Evolutionary conservation across 2,329 filamentous ascomycete genomes (phyloP), one percentile per base, ranked within the genome.

Genomic region (Diplodia scrobiculata): DNA sequence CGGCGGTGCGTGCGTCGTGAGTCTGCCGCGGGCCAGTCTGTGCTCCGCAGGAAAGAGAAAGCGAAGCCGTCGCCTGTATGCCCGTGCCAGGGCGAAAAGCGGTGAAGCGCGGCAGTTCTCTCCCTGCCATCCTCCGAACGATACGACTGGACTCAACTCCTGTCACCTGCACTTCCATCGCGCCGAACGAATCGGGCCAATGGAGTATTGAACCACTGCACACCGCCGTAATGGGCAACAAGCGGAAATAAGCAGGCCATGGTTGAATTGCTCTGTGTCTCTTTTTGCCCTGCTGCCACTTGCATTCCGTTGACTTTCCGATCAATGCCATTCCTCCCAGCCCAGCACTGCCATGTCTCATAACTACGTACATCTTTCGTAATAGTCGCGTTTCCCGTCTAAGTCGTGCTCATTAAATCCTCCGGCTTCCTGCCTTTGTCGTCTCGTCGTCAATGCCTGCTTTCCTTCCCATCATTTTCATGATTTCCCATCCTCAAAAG

Each of bases 71-170:
- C 5, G 5, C 29, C 29, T 14, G 17, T 19, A 29, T 19, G 52
- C n/a, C 32, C 10, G 51, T 19, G 52, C n/a, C 32, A 36, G 9
- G 27, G 48, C 14, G 21, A 19, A 48, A 52, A 34, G 60, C 60
- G 60, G 60, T 63, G 60, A 41, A 7, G 19, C 13, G 13, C 36
- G 60, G 60, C 60, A 54, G 60, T 64, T 64, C 21, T n/a, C 25
- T 32, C 14, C 27, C 25, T 25, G 11, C 13, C 4, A 32, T 45
- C 54, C 32, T 36, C 38, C 38, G 38, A 45, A 17, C 38, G 17
- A 19, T n/a, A 45, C 38, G 38, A 45, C 38, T n/a, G 25, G 38
- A n/a, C 38, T 51, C 48, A 51, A 34, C 32, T 21, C 29, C 13
- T 14, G 29, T 60, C 27, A 47, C 25, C 29, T 21, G 13, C 38